Evolutionary conservation across 495 filamentous ascomycete genomes (phyloP), one percentile per base, ranked within the genome.

Genomic region (Lasiosphaeria ovina): DNA sequence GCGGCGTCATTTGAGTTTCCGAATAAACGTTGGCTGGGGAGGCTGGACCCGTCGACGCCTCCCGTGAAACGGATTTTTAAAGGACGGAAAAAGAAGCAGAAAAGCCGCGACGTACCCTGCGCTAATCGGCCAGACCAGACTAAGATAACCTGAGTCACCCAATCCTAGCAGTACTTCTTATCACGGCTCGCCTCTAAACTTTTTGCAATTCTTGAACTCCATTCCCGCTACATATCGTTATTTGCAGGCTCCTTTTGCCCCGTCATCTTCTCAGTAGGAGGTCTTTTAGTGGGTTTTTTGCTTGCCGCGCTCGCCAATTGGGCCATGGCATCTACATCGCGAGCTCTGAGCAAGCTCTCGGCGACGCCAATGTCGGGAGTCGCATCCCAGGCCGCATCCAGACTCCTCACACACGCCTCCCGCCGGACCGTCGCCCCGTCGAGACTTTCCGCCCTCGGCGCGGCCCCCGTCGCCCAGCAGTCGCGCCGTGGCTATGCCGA

Each of bases 401-500:
- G 73, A 56, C 47, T 71, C 16, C 59, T 70, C 62, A 59, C 67
- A 58, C 58, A 64, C 36, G 55, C 67, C 12, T 59, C 69, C 17
- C 64, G 66, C 51, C 69, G 65, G 35, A 55, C 64, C 34, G 48
- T 63, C 45, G 59, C 57, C 49, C 55, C 68, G 11, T 17, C 49
- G 34, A 63, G 66, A 40, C 64, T 24, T 24, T 24, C 65, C n/a
- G 53, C 59, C 42, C 60, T 67, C 42, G 24, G 24, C 24, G 24
- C 24, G 1, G 24, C 24, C 24, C 24, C 2, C 24, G 24, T 24
- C 24, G 24, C 24, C 62, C 60, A 61, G 47, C 53, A 16, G 62
- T 51, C 73, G 55, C 72, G 70, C 48, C 69, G 81, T 55, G 62
- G 66, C 55, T 78, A 77, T 42, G 70, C 79, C 40, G 73, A 74